Evolutionary conservation across 1,284 basidiomycete species (phyloP), one percentile per base, ranked within the genome.

Genomic region (Cutaneotrichosporon cavernicola): DNA sequence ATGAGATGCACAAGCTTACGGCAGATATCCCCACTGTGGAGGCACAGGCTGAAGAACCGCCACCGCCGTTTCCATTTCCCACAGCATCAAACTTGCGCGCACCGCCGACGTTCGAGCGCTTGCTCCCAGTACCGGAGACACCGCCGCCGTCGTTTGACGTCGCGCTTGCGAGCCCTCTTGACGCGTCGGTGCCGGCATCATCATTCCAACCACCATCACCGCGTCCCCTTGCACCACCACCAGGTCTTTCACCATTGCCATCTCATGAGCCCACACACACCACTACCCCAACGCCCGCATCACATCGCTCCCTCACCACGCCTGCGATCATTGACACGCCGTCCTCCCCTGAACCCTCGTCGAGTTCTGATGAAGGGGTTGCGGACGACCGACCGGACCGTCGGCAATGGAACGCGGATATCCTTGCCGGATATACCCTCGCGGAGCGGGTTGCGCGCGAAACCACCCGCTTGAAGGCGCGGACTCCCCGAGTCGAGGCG

Each of bases 31-130:
- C 76, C 18, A 46, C 43, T 18, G 43, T 18, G 43, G 43, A 46
- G 43, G 18, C 18, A 3, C 76, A 78, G 51, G 51, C 69, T 1
- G 66, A 61, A 4, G 76, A 79, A 57, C 71, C 78, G 11, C 76
- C 76, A 6, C 78, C 78, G 47, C 72, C 76, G 13, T 79, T 79
- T 60, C 73, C 75, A 0, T 75, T 76, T 43, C 76, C 74, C 0
- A 74, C 72, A 5, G 21, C 73, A 1, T 73, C 73, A 0, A 69
- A 71, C 32, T 61, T 61, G 5, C 68, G 75, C 7, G 61, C 70
- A 0, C 74, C 77, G 11, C 73, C 74, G 4, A 64, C 67, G 6
- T 75, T 77, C 57, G 43, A 61, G 13, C 50, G 62, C 1, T 38
- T 56, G 16, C 22, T 32, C 0, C 50, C 50, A 11, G 55, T 58